phyloP scores from a whole-genome alignment of 306 rosid genomes.

The Cicer bijugum region DNA sequence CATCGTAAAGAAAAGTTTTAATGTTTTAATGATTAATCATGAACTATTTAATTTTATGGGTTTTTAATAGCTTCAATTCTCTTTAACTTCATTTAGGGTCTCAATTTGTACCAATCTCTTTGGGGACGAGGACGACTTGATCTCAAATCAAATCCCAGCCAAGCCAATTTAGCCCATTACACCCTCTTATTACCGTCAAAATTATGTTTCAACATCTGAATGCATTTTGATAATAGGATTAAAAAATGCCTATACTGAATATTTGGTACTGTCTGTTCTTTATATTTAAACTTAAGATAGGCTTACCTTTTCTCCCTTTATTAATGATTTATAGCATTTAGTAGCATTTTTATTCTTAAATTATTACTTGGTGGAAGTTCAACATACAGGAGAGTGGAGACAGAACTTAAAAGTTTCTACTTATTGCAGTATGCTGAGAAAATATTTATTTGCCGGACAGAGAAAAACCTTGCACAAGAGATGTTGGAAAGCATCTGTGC shows the following conservation, averaged over 20 bases:
- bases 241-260: conserved; percentile 6
- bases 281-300: conserved; percentile 14
- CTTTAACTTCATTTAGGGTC: not conserved
- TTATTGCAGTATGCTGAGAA: conserved; percentile 74
- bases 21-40: not conserved
- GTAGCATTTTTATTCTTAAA: conserved; percentile 37
- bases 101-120: not conserved
- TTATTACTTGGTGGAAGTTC: conserved; percentile 34
- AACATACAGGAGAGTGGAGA: conserved; percentile 32
- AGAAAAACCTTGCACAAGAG: conserved; percentile 48
- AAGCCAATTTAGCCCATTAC: not conserved
- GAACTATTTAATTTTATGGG: not conserved
- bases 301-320: conserved; percentile 24
- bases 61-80: conserved; percentile 3
- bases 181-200: conserved; percentile 4
- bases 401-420: conserved; percentile 42
- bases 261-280: not conserved
- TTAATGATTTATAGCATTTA: conserved; percentile 17
- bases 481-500: conserved; percentile 63
- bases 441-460: conserved; percentile 53
- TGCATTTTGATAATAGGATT: conserved; percentile 32
- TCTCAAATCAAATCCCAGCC: conserved; percentile 26
- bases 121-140: conserved; percentile 21
- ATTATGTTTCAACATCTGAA: not conserved
- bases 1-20: not conserved